Evolutionary conservation across 495 filamentous ascomycete species (phyloP).

Genomic region (Cairneyella variabilis): DNA sequence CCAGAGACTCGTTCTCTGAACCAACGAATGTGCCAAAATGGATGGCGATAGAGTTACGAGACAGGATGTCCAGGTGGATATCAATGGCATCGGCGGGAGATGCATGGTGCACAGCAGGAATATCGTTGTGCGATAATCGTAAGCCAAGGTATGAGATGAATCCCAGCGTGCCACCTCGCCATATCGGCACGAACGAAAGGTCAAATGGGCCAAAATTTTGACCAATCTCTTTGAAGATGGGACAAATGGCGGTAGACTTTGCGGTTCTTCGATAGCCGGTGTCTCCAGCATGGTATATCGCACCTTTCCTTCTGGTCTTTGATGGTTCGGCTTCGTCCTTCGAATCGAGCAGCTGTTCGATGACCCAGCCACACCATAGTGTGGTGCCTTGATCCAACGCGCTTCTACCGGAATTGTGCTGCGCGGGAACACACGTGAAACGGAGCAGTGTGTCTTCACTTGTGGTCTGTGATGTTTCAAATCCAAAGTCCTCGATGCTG

Average conservation of each 20-base stretch:
- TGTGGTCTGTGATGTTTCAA: constrained; percentile 19
- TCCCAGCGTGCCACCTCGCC: constrained; percentile 44
- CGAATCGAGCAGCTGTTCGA: constrained; percentile 40
- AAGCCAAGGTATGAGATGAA: constrained; percentile 18
- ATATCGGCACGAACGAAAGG: constrained; percentile 89
- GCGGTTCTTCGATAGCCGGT: constrained; percentile 28
- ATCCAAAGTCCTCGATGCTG: constrained; percentile 30
- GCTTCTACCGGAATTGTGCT: constrained; percentile 71
- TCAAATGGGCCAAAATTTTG: constrained; percentile 80
- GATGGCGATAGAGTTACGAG: constrained; percentile 7
- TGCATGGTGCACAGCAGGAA: constrained; percentile 76
- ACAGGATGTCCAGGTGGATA: constrained; percentile 43
- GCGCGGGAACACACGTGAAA: constrained; percentile 78
- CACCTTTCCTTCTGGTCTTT: constrained; percentile 39
- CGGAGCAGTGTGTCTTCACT: constrained; percentile 29
- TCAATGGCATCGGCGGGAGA: constrained; percentile 82
- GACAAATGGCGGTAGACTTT: constrained; percentile 64
- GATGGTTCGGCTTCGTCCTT: constrained; percentile 63
- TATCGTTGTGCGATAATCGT: constrained; percentile 46
- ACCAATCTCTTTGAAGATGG: constrained; percentile 84
- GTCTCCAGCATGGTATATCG: constrained; percentile 21
- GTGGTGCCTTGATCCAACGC: constrained; percentile 53
- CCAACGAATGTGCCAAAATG: constrained; percentile 23
- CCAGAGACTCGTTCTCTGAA: constrained; percentile 16
- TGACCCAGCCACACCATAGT: constrained; percentile 53